Conservation (phyloP, 2,329 filamentous ascomycete genomes). For the Zalaria obscura region DNA sequence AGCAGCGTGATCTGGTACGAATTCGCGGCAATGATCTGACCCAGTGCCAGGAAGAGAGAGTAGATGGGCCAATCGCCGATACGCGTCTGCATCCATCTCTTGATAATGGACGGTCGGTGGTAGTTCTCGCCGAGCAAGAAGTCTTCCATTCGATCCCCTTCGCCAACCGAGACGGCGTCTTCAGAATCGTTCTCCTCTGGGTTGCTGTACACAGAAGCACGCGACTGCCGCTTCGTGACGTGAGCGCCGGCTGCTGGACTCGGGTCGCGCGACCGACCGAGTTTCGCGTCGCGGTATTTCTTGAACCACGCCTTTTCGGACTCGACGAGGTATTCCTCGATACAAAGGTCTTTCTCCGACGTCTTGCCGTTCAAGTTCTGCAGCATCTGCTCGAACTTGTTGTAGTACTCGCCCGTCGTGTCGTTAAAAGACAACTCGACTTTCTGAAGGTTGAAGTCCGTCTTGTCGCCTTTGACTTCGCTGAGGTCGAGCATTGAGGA, state of each 20-base stretch:
- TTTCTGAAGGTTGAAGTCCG: constrained; percentile 48
- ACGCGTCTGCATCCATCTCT: constrained; percentile 40
- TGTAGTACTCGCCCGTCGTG: constrained; percentile 46
- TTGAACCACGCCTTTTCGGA: constrained; percentile 56
- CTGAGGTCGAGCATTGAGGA: background rate
- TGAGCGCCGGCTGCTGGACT: too few relatives aligned
- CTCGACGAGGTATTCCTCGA: constrained; percentile 49
- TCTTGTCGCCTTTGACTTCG: constrained; percentile 44
- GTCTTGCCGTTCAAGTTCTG: constrained; percentile 41
- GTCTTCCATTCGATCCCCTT: constrained; percentile 30
- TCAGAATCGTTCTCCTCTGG: too few relatives aligned
- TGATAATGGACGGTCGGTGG: constrained; percentile 40
- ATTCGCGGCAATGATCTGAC: constrained; percentile 51
- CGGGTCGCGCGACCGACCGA: constrained; percentile 12
- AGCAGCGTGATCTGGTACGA: constrained; percentile 57
- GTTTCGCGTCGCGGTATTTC: constrained; percentile 42
- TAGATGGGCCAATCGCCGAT: constrained; percentile 53
- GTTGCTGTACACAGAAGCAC: too few relatives aligned
- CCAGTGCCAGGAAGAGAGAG: constrained; percentile 45
- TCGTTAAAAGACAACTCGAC: constrained; percentile 56
- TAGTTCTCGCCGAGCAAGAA: constrained; percentile 44
- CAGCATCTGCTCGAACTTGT: constrained; percentile 43
- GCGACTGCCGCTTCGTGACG: too few relatives aligned
- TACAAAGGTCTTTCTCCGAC: constrained; percentile 45
- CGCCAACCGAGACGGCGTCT: constrained; percentile 6